Conservation (phyloP, 371 early-diverging fungal genomes). For the Lichtheimia ornata region DNA sequence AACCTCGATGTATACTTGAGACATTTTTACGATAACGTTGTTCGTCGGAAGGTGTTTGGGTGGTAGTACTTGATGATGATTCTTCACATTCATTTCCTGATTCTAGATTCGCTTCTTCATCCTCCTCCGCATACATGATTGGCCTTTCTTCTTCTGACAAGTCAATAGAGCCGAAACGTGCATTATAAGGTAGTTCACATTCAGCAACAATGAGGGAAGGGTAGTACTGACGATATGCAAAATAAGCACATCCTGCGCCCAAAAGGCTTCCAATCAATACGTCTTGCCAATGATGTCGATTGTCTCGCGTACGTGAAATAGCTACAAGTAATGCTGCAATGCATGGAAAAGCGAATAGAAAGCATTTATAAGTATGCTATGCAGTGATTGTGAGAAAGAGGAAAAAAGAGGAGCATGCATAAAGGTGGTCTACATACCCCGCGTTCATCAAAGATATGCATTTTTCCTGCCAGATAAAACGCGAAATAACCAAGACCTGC, state of each 20-base stretch:
- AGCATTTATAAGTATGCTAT: constrained; percentile 67
- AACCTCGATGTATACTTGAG: too few relatives aligned
- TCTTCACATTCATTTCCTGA: too few relatives aligned
- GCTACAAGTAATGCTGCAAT: constrained; percentile 68
- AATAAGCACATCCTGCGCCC: constrained; percentile 13
- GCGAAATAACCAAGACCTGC: constrained; percentile 73
- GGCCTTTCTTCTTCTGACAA: constrained; percentile 5
- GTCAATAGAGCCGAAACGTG: neutral
- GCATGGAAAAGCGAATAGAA: constrained; percentile 64
- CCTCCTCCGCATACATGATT: neutral
- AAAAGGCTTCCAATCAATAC: constrained; percentile 66
- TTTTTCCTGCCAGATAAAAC: constrained; percentile 72
- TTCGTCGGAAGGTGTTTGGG: too few relatives aligned
- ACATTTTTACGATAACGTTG: too few relatives aligned
- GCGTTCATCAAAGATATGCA: constrained; percentile 68
- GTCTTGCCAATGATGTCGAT: constrained; percentile 89
- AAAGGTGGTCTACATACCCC: constrained; percentile 41
- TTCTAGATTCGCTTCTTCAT: neutral
- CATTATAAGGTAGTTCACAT: constrained; percentile 7
- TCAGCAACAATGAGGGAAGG: constrained; percentile 11
- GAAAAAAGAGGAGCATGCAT: neutral
- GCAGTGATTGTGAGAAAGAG: neutral
- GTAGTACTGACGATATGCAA: constrained; percentile 17
- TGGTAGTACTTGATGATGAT: too few relatives aligned
- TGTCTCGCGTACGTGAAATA: constrained; percentile 73